A percentile compares a stretch with the other conserved stretches of the same genome.
Conservation (phyloP, 202 grass and related monocot species). For the Setaria italica region DNA sequence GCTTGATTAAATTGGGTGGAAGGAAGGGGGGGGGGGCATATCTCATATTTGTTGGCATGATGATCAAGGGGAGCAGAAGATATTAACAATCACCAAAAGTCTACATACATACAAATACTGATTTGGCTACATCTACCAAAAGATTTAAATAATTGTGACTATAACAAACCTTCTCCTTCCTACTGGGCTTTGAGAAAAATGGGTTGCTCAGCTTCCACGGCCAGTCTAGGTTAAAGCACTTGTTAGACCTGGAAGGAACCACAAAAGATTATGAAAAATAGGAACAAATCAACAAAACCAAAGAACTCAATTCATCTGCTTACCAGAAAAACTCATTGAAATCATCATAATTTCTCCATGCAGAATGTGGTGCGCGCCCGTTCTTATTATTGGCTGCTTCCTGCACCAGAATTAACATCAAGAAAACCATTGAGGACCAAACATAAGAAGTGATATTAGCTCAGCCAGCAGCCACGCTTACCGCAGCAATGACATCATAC, state of each 20-base stretch:
- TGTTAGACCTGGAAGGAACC: slow-evolving; percentile 61
- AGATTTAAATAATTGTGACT: slow-evolving; percentile 35
- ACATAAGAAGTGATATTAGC: slow-evolving; percentile 5
- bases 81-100: background rate
- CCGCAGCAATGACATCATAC: slow-evolving; percentile 78
- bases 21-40: background rate
- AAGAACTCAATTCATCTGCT: slow-evolving; percentile 9
- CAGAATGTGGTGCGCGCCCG: slow-evolving; percentile 86
- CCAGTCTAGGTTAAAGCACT: slow-evolving; percentile 73
- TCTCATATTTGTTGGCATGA: slow-evolving; percentile 4
- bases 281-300: slow-evolving; percentile 16
- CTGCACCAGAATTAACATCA: slow-evolving; percentile 61
- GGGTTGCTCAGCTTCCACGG: slow-evolving; percentile 70
- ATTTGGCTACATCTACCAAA: slow-evolving; percentile 32
- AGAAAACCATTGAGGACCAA: slow-evolving; percentile 33
- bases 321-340: slow-evolving; percentile 99
- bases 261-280: slow-evolving; percentile 42
- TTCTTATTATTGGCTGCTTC: slow-evolving; percentile 83
- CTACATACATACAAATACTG: slow-evolving; percentile 17
- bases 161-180: slow-evolving; percentile 57
- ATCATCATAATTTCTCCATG: slow-evolving; percentile 99
- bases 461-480: slow-evolving; percentile 52
- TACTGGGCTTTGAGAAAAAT: slow-evolving; percentile 82
- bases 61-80: slow-evolving; percentile 12
- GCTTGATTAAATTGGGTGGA: background rate